phyloP scores from a whole-genome alignment of 306 rosid species.

The Trichosanthes truncata region DNA sequence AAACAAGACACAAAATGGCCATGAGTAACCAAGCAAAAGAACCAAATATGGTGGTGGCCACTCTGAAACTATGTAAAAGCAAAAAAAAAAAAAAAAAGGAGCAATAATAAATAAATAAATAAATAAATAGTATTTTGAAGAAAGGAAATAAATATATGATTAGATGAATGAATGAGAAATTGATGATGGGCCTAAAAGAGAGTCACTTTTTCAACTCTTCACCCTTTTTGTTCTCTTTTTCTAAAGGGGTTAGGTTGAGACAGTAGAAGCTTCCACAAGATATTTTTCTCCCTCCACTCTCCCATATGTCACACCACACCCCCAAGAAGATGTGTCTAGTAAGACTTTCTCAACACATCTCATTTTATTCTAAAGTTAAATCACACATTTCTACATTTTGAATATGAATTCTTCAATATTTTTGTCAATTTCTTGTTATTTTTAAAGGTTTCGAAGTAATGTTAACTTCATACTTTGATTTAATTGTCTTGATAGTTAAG shows the following conservation, averaged over 20 bases:
- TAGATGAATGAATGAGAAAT: conserved; percentile 3
- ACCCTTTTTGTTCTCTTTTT: conserved; percentile 20
- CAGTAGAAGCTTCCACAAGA: conserved; percentile 39
- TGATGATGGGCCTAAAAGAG: conserved; percentile 15
- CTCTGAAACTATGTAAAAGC: background rate
- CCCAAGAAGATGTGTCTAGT: background rate
- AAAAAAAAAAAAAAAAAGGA: background rate
- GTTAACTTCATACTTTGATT: background rate
- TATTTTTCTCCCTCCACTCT: conserved; percentile 4
- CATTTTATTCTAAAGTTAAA: background rate
- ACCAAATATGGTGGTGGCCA: background rate
- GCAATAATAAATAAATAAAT: background rate
- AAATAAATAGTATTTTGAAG: background rate
- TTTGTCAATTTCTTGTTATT: background rate
- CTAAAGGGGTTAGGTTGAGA: conserved; percentile 40
- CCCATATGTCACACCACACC: background rate
- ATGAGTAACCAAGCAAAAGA: background rate
- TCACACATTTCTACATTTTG: background rate
- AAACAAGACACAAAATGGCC: conserved; percentile 5
- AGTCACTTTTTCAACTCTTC: conserved; percentile 20
- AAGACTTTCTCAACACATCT: background rate
- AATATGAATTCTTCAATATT: background rate
- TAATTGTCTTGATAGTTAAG: too few relatives aligned
- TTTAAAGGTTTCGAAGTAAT: background rate
- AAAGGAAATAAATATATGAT: background rate